These are phyloP conservation scores for Nakazawaea holstii DNA, from an alignment of 805 yeast species.

Conservation along the genomic window DNA sequence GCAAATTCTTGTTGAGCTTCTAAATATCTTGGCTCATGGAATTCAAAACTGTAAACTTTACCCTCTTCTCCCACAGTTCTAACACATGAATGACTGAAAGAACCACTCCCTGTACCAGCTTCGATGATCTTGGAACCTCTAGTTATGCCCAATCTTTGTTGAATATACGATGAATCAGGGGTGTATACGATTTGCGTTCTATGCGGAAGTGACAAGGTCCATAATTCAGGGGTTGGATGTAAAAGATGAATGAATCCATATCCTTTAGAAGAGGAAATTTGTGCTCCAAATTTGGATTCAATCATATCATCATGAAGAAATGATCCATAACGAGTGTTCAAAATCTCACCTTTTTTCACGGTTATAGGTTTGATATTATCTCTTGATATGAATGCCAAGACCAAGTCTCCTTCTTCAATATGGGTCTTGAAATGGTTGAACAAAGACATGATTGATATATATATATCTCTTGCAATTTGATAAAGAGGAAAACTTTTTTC, in stretches of 20 bases:
- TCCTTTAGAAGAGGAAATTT: constrained; percentile 64
- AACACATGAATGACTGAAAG: constrained; percentile 89
- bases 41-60: constrained; percentile 77
- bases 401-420: constrained; percentile 85
- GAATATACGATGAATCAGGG: constrained; percentile 88
- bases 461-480: not conserved
- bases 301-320: constrained; percentile 84
- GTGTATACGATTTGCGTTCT: constrained; percentile 97
- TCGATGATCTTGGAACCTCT: constrained; percentile 82
- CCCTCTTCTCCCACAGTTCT: constrained; percentile 66
- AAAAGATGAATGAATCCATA: constrained; percentile 82
- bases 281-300: constrained; percentile 78
- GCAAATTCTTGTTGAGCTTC: constrained; percentile 78
- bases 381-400: constrained; percentile 80
- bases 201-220: constrained; percentile 96
- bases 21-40: constrained; percentile 75
- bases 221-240: constrained; percentile 90
- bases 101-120: constrained; percentile 98
- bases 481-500: not conserved
- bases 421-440: constrained; percentile 55
- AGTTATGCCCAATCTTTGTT: constrained; percentile 71
- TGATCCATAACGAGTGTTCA: constrained; percentile 86
- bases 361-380: constrained; percentile 71
- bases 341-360: constrained; percentile 49
- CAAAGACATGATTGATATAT: constrained; percentile 10